These are phyloP conservation scores for Serendipita sp. DNA, from an alignment of 768 basidiomycete genomes.

Conservation along the genomic window DNA sequence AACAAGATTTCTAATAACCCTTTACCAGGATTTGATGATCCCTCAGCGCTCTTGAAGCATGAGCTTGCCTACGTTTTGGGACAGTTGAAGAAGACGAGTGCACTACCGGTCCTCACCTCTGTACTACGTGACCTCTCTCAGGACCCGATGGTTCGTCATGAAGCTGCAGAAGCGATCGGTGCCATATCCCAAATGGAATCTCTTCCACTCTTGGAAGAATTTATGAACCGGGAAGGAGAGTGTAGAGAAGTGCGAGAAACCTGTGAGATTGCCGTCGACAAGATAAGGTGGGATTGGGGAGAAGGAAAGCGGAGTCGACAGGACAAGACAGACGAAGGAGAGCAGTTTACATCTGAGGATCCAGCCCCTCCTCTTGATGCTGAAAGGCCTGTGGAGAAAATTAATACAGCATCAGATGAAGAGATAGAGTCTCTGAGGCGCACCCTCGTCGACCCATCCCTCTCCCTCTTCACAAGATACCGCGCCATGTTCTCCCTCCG, in stretches of 20 bases:
- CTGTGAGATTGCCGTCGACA: constrained; percentile 90
- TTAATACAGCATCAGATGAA: constrained; percentile 23
- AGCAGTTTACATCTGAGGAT: constrained; percentile 10
- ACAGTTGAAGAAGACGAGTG: constrained; percentile 60
- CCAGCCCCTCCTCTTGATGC: not conserved
- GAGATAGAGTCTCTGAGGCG: constrained; percentile 39
- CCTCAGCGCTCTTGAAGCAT: constrained; percentile 85
- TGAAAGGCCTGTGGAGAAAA: constrained; percentile 13
- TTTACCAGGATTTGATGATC: constrained; percentile 58
- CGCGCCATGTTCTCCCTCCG: constrained; percentile 96
- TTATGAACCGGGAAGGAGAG: constrained; percentile 46
- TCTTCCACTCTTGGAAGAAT: constrained; percentile 53
- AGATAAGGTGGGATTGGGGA: constrained; percentile 69
- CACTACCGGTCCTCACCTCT: constrained; percentile 61
- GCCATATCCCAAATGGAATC: constrained; percentile 64
- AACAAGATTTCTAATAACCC: too few relatives aligned
- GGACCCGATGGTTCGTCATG: constrained; percentile 96
- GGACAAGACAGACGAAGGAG: constrained; percentile 17
- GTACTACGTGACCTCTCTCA: constrained; percentile 56
- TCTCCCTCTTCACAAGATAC: constrained; percentile 82
- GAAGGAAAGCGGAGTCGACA: constrained; percentile 12
- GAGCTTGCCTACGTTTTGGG: constrained; percentile 96
- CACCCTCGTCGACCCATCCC: constrained; percentile 45
- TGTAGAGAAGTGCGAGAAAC: constrained; percentile 70
- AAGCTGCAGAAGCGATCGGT: constrained; percentile 99